Conservation (phyloP, 306 rosid species). For the Dryas drummondii region DNA sequence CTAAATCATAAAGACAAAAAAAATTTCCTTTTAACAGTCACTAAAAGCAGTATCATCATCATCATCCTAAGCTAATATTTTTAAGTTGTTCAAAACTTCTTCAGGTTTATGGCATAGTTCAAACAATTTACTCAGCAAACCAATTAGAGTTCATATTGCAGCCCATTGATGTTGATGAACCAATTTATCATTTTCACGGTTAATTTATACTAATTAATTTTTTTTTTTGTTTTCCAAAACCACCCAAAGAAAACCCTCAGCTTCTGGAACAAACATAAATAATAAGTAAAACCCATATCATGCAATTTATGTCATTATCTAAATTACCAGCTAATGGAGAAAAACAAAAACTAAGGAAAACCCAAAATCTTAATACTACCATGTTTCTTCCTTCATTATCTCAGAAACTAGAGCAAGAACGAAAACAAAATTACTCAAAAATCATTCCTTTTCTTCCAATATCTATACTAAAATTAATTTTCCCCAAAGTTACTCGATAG, state of each 20-base stretch:
- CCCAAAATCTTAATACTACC: neutral
- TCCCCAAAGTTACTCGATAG: neutral
- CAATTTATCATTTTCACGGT: neutral
- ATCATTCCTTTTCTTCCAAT: neutral
- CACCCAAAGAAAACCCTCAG: neutral
- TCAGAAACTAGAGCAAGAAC: neutral
- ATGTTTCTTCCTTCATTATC: neutral
- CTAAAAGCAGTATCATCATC: neutral
- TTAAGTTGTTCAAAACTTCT: neutral
- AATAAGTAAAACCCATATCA: neutral
- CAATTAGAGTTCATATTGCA: neutral
- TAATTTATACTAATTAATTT: too few species aligned
- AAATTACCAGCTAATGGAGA: neutral
- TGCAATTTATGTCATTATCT: neutral
- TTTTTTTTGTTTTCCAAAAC: too few species aligned
- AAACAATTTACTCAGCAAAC: neutral
- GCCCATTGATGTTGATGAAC: neutral
- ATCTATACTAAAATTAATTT: neutral
- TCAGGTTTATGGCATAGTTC: neutral
- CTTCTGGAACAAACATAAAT: neutral
- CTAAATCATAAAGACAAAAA: neutral
- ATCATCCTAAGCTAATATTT: neutral
- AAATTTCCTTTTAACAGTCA: neutral
- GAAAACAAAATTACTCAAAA: neutral
- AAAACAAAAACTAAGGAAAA: neutral